Evolutionary conservation across 768 basidiomycete species (phyloP).

Genomic region (Nidularia pulvinata): DNA sequence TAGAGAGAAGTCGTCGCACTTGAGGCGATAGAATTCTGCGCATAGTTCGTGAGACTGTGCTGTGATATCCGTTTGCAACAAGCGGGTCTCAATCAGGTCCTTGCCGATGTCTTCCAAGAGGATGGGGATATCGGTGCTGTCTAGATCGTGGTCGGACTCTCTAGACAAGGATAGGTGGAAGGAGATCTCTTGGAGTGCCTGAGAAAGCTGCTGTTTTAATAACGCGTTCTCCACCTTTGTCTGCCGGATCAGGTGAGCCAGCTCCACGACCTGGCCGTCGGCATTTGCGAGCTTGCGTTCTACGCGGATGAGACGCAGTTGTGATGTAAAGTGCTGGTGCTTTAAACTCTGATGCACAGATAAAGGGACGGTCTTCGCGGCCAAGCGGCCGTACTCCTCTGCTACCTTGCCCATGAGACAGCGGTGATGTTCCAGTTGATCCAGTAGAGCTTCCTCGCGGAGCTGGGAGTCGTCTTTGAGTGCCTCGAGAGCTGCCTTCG

Average conservation of each 20-base stretch:
- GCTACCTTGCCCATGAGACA: slow-evolving; percentile 44
- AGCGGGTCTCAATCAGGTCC: slow-evolving; percentile 12
- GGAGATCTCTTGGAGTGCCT: slow-evolving; percentile 28
- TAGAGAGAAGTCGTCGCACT: slow-evolving; percentile 29
- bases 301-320: slow-evolving; percentile 46
- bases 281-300: slow-evolving; percentile 71
- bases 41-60: slow-evolving; percentile 12
- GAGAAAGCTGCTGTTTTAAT: slow-evolving; percentile 30
- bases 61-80: slow-evolving; percentile 7
- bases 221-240: slow-evolving; percentile 49
- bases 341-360: slow-evolving; percentile 34
- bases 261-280: slow-evolving; percentile 64
- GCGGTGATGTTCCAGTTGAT: slow-evolving; percentile 51
- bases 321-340: slow-evolving; percentile 32
- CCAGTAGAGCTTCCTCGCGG: slow-evolving; percentile 43
- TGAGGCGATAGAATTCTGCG: slow-evolving; percentile 32
- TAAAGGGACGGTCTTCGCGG: slow-evolving; percentile 36
- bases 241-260: slow-evolving; percentile 62
- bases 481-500: slow-evolving; percentile 24
- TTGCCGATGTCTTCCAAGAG: slow-evolving; percentile 14
- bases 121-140: background rate
- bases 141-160: background rate
- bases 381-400: slow-evolving; percentile 54
- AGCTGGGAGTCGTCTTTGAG: slow-evolving; percentile 25
- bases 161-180: slow-evolving; percentile 12